These are phyloP conservation scores for Talaromyces sp. DNA, from an alignment of 2,329 filamentous ascomycete genomes.

Conservation along the genomic window DNA sequence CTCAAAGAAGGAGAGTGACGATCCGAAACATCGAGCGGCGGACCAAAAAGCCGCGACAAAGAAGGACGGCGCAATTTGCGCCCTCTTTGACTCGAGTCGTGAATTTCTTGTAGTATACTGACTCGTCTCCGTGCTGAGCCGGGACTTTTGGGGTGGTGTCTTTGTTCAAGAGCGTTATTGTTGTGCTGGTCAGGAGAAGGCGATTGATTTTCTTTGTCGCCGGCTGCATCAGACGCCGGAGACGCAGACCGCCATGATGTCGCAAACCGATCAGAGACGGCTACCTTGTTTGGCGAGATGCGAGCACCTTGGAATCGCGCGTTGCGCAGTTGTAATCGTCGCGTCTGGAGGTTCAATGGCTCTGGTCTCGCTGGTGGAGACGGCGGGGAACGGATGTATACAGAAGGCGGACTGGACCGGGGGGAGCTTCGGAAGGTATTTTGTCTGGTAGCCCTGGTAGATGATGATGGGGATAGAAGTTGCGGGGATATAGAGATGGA, in stretches of 20 bases:
- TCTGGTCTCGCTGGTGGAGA: conserved; percentile 21
- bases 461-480: not conserved
- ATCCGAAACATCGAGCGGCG: conserved; percentile 10
- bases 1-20: not conserved
- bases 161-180: not conserved
- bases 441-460: not conserved
- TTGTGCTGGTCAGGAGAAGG: not conserved
- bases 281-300: conserved; percentile 25
- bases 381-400: conserved; percentile 21
- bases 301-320: conserved; percentile 30
- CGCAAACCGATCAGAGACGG: conserved; percentile 24
- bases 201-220: conserved; percentile 12
- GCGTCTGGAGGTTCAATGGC: conserved; percentile 30
- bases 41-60: conserved; percentile 21
- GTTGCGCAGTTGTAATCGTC: conserved; percentile 31
- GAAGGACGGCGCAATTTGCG: conserved; percentile 23
- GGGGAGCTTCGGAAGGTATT: conserved; percentile 10
- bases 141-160: not conserved
- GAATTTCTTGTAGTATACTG: conserved; percentile 34
- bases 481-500: conserved; percentile 1
- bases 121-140: conserved; percentile 23
- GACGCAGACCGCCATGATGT: conserved; percentile 25
- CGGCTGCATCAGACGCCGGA: conserved; percentile 22
- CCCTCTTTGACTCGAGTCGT: conserved; percentile 29
- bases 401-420: conserved; percentile 12